These are phyloP conservation scores for Spiraea crenata DNA, from an alignment of 331 rosid genomes.

Conservation along the genomic window DNA sequence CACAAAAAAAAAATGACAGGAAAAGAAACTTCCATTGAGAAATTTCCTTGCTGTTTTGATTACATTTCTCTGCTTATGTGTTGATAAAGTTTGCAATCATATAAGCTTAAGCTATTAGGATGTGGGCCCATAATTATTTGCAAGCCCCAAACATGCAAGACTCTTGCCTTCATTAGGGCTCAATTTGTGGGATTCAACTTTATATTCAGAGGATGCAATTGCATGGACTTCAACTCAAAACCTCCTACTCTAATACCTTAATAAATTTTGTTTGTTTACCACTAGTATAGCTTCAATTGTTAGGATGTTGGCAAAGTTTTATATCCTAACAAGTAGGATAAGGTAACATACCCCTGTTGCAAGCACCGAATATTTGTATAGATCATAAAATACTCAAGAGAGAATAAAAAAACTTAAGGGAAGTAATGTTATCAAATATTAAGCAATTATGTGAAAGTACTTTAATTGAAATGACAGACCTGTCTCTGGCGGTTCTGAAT, in stretches of 20 bases:
- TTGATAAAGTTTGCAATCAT: background rate
- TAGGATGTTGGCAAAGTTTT: background rate
- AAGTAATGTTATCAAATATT: background rate
- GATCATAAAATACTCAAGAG: background rate
- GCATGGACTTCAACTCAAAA: background rate
- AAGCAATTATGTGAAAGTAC: background rate
- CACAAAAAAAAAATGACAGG: no score
- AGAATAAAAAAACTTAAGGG: background rate
- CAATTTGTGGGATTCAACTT: background rate
- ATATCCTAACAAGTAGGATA: background rate
- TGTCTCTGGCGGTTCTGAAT: constrained; percentile 94
- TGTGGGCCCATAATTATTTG: background rate
- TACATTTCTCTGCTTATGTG: background rate
- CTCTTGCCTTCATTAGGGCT: background rate
- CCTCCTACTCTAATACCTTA: background rate
- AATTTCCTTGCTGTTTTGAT: background rate
- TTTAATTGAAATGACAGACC: constrained; percentile 36
- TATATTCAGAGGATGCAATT: background rate
- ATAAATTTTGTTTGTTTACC: background rate
- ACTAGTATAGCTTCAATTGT: background rate
- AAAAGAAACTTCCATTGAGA: background rate
- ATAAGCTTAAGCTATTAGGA: background rate
- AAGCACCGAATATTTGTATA: background rate
- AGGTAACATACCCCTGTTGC: background rate
- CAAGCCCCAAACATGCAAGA: background rate